Evolutionary conservation across 148 eudicot genomes (phyloP).

Genomic region (Limonium bicolor): DNA sequence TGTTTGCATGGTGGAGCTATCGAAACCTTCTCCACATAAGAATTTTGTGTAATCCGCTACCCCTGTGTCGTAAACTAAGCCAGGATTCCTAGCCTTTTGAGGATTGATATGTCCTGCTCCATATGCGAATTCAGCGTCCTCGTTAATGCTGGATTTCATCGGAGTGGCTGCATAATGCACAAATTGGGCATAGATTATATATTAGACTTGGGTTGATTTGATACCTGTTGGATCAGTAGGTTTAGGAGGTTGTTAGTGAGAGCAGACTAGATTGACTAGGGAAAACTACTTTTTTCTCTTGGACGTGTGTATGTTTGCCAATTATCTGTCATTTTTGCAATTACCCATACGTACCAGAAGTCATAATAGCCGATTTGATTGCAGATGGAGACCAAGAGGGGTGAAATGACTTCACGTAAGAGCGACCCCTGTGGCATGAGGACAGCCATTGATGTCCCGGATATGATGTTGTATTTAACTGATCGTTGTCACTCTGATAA

Average conservation of each 20-base stretch:
- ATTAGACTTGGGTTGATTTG: neutral
- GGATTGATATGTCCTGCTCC: constrained; percentile 26
- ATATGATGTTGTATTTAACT: constrained; percentile 19
- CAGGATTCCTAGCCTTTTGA: constrained; percentile 15
- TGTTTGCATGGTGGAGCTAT: neutral
- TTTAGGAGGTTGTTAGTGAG: neutral
- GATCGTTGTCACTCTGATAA: constrained; percentile 14
- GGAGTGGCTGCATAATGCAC: constrained; percentile 10
- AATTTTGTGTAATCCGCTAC: constrained; percentile 21
- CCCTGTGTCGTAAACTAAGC: constrained; percentile 16
- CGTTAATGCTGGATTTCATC: constrained; percentile 6
- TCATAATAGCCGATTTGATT: constrained; percentile 55
- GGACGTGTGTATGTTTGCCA: no score
- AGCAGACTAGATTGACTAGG: neutral
- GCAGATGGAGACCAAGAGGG: constrained; percentile 65
- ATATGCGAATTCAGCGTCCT: constrained; percentile 19
- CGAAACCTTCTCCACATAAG: constrained; percentile 19
- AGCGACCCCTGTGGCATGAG: constrained; percentile 49
- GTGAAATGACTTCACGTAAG: constrained; percentile 38
- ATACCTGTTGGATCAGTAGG: neutral
- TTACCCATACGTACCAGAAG: constrained; percentile 63
- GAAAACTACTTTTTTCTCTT: no score
- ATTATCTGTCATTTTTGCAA: no score
- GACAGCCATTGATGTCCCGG: constrained; percentile 75
- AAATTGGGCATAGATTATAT: no score